Evolutionary conservation across 75 land plant genomes (phyloP), one percentile per base, ranked within the genome.

Genomic region (Gnetum montanum): DNA sequence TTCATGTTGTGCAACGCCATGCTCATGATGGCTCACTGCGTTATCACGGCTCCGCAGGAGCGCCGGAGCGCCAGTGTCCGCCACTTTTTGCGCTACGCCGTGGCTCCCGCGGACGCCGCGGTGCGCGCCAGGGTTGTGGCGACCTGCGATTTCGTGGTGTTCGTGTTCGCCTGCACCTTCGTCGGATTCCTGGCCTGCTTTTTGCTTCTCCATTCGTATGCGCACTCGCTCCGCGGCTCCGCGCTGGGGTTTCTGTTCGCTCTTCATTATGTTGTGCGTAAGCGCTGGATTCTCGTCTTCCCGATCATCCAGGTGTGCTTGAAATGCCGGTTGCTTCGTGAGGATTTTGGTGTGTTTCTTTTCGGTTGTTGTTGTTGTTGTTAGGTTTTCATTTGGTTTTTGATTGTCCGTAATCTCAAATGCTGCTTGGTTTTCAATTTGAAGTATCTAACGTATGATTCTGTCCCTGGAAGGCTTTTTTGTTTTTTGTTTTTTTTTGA

Each of bases 221-320:
- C 31, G 5, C 8, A 8, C 15, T 23, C 34, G 1, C 13, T 52
- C 19, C 22, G 79, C 22, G 98, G 98, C 33, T 73, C 70, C 13
- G 74, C 64, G 1, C 25, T 77, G 15, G 98, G 98, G 3, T 48
- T 82, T 48, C 19, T 79, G 10, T 93, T 78, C 60, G 83, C 70
- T 0, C 30, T 47, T 36, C 61, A 54, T 33, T 82, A 67, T 57
- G 55, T 84, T 43, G 77, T 44, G 16, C 55, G 36, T 20, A 68
- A 58, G 36, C 62, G 79, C 26, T 75, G 75, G 77, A 60, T 85
- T 35, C 59, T 93, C 63, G 18, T 26, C 31, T 93, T 85, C 29
- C 96, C 98, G 0, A 82, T 93, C 19, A 69, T 93, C 54, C 95
- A 93, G 95, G 96, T 87, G 18, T 63, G 49, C n/a, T n/a, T n/a